These are phyloP conservation scores for Cokeromyces recurvatus DNA, from an alignment of 371 early-diverging fungal species.

Conservation along the genomic window DNA sequence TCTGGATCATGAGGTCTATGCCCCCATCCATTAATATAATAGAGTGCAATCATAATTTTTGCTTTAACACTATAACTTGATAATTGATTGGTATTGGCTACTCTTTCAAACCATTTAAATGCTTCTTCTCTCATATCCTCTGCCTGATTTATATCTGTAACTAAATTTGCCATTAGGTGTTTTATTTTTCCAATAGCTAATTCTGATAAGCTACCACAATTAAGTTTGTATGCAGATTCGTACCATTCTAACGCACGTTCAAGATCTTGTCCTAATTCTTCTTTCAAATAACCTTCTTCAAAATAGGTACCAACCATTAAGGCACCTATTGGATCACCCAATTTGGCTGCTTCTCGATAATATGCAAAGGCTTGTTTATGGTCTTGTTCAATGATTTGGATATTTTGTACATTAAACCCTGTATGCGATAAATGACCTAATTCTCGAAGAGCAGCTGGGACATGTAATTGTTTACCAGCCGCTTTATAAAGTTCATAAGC, in stretches of 20 bases:
- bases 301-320: constrained; percentile 25
- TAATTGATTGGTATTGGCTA: background rate
- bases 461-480: constrained; percentile 8
- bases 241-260: constrained; percentile 21
- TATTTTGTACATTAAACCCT: constrained; percentile 6
- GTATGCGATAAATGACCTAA: constrained; percentile 20
- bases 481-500: constrained; percentile 13
- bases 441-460: constrained; percentile 14
- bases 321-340: constrained; percentile 17
- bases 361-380: constrained; percentile 16
- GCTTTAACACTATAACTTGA: background rate
- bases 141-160: constrained; percentile 4
- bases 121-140: constrained; percentile 23
- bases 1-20: constrained; percentile 4
- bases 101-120: constrained; percentile 19
- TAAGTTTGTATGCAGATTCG: constrained; percentile 16
- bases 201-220: constrained; percentile 17
- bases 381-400: constrained; percentile 14
- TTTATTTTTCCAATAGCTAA: constrained; percentile 21
- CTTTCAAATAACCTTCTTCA: constrained; percentile 19
- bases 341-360: constrained; percentile 19
- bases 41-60: constrained; percentile 16
- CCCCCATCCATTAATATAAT: constrained; percentile 21
- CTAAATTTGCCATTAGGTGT: constrained; percentile 5
- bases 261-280: constrained; percentile 4